A percentile compares a stretch with the other conserved stretches of the same genome.
phyloP scores from a whole-genome alignment of 1,284 basidiomycete species.

The Mycena sp. region DNA sequence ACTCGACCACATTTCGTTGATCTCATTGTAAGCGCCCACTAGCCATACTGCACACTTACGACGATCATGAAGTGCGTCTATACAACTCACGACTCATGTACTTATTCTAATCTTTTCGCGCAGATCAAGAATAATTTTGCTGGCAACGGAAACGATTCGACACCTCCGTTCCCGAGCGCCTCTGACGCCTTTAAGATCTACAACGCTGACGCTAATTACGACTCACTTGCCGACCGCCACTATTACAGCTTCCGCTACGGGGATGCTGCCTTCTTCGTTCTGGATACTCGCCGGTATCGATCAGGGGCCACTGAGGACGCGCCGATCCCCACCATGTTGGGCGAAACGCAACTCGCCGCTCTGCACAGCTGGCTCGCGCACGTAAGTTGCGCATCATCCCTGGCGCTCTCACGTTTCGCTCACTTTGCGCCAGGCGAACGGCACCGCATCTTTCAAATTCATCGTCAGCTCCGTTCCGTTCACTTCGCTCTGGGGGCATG shows the following conservation, averaged over 20 bases:
- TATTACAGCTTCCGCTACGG: conserved; percentile 77
- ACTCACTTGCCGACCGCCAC: conserved; percentile 55
- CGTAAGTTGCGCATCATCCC: conserved; percentile 42
- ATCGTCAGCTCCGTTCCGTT: conserved; percentile 83
- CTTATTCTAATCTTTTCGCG: neutral
- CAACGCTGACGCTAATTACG: conserved; percentile 73
- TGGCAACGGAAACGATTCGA: conserved; percentile 63
- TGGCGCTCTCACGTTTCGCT: neutral
- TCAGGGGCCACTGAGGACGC: conserved; percentile 56
- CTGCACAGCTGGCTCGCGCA: conserved; percentile 74
- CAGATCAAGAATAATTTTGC: conserved; percentile 73
- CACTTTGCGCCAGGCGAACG: conserved; percentile 65
- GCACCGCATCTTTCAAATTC: conserved; percentile 85
- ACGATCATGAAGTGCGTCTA: conserved; percentile 71
- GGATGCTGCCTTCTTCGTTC: conserved; percentile 81
- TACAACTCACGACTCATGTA: neutral
- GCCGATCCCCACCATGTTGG: conserved; percentile 73
- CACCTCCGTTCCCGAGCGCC: conserved; percentile 66
- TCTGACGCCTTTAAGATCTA: conserved; percentile 74
- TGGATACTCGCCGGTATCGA: conserved; percentile 80
- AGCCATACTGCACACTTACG: conserved; percentile 73
- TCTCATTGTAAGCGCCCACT: conserved; percentile 7
- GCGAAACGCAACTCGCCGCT: conserved; percentile 70
- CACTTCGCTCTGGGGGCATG: conserved; percentile 78
- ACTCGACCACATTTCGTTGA: conserved; percentile 5